These are phyloP conservation scores for Nothopassalora personata DNA, from an alignment of 2,329 filamentous ascomycete species.

Conservation along the genomic window DNA sequence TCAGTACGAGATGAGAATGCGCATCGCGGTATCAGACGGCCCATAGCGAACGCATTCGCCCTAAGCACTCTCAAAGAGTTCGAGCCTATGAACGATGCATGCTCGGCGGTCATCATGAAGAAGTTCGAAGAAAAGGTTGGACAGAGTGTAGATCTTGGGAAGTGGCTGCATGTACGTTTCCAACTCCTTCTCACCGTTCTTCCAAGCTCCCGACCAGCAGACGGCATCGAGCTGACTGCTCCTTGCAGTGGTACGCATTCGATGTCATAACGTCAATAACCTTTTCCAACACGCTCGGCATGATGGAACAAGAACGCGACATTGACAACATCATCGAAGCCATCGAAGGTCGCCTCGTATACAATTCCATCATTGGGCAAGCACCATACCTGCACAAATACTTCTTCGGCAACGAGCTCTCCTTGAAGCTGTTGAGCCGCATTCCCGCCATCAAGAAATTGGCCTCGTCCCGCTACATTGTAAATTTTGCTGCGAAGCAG, in stretches of 20 bases:
- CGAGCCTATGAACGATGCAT: conserved; percentile 25
- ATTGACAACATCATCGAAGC: conserved; percentile 14
- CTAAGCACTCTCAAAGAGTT: conserved; percentile 22
- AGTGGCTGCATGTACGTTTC: conserved; percentile 18
- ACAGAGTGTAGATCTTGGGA: conserved; percentile 20
- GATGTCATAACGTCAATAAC: conserved; percentile 24
- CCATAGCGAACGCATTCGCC: conserved; percentile 21
- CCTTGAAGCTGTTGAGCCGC: conserved; percentile 12
- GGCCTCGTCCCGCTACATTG: conserved; percentile 22
- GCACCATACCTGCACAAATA: conserved; percentile 18
- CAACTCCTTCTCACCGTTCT: background rate
- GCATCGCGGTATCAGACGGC: conserved; percentile 37
- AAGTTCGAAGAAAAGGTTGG: conserved; percentile 18
- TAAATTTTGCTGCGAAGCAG: conserved; percentile 20
- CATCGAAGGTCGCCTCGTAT: conserved; percentile 19
- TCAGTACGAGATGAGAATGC: conserved; percentile 37
- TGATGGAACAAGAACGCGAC: conserved; percentile 20
- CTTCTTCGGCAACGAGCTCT: conserved; percentile 21
- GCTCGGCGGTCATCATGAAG: conserved; percentile 16
- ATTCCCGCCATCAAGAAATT: conserved; percentile 15
- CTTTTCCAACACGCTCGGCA: conserved; percentile 19
- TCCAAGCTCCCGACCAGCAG: background rate
- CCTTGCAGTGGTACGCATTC: conserved; percentile 18
- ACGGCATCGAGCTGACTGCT: background rate
- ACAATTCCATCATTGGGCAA: conserved; percentile 23